phyloP scores from a whole-genome alignment of 192 early-diverging fungal species.

The Podila horticola region DNA sequence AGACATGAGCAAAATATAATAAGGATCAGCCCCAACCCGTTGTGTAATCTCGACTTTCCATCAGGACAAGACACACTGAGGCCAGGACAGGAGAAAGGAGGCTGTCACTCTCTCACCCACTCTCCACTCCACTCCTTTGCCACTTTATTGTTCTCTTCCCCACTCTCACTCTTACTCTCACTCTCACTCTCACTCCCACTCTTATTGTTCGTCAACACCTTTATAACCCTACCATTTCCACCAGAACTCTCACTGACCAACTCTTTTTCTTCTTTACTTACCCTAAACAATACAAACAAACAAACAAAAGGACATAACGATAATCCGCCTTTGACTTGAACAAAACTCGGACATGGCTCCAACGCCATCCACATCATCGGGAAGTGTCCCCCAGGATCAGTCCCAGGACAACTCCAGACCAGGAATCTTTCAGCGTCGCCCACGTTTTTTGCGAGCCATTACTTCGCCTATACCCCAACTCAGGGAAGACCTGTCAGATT shows the following conservation, averaged over 20 bases:
- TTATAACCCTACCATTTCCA: no score
- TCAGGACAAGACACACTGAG: no score
- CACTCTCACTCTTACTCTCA: no score
- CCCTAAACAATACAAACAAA: neutral
- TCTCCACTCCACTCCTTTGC: no score
- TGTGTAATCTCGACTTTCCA: no score
- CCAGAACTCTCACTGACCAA: neutral
- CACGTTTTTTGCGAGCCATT: conserved; percentile 32
- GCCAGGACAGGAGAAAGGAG: no score
- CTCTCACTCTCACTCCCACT: no score
- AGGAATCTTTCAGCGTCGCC: conserved; percentile 26
- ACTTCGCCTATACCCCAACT: conserved; percentile 25
- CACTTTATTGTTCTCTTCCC: no score
- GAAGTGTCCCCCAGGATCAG: conserved; percentile 13
- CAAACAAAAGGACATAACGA: neutral
- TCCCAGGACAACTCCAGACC: conserved; percentile 12
- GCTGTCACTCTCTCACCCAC: no score
- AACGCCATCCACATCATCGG: conserved; percentile 15
- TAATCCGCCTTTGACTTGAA: neutral
- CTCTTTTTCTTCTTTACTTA: neutral
- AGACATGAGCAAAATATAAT: no score
- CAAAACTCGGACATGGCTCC: conserved; percentile 16
- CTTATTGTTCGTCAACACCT: no score
- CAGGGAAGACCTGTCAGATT: conserved; percentile 4
- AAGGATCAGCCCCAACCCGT: no score